A percentile compares a stretch with the other conserved stretches of the same genome.
These are phyloP conservation scores for Euphrasia arctica DNA, from an alignment of 305 asterid species.

Conservation along the genomic window DNA sequence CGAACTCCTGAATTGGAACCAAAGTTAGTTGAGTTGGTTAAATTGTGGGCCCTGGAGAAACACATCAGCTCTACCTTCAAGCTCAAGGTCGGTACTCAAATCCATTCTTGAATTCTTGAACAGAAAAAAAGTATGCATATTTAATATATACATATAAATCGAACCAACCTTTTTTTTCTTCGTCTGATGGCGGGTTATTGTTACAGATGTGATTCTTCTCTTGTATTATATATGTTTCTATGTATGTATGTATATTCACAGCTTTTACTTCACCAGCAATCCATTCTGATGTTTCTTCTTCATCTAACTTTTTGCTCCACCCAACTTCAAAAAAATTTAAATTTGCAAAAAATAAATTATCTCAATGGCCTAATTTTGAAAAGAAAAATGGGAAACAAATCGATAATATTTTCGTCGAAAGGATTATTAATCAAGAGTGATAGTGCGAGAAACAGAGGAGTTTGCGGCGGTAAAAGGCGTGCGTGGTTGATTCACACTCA, in stretches of 20 bases:
- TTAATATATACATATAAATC: neutral
- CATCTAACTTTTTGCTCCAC: slow-evolving; percentile 33
- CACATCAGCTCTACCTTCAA: slow-evolving; percentile 14
- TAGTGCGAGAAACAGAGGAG: slow-evolving; percentile 29
- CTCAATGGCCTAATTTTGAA: neutral
- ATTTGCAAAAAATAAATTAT: neutral
- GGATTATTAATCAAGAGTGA: slow-evolving; percentile 27
- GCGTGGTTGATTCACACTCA: slow-evolving; percentile 58
- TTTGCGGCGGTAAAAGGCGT: slow-evolving; percentile 45
- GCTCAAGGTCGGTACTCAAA: slow-evolving; percentile 15
- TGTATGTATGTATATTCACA: no score
- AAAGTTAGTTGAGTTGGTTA: slow-evolving; percentile 2
- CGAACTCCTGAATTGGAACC: neutral
- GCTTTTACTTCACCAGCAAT: slow-evolving; percentile 48
- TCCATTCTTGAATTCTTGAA: slow-evolving; percentile 25
- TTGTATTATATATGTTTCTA: slow-evolving; percentile 9
- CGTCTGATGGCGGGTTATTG: slow-evolving; percentile 54
- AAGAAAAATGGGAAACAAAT: slow-evolving; percentile 46
- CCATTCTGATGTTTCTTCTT: slow-evolving; percentile 39
- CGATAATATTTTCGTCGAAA: slow-evolving; percentile 24
- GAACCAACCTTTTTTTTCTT: neutral
- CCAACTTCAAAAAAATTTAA: slow-evolving; percentile 22
- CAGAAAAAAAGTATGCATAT: slow-evolving; percentile 12
- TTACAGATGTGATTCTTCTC: slow-evolving; percentile 35
- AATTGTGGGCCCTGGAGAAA: neutral